These are phyloP conservation scores for Gossypium anomalum DNA, from an alignment of 345 rosid genomes.

Conservation along the genomic window DNA sequence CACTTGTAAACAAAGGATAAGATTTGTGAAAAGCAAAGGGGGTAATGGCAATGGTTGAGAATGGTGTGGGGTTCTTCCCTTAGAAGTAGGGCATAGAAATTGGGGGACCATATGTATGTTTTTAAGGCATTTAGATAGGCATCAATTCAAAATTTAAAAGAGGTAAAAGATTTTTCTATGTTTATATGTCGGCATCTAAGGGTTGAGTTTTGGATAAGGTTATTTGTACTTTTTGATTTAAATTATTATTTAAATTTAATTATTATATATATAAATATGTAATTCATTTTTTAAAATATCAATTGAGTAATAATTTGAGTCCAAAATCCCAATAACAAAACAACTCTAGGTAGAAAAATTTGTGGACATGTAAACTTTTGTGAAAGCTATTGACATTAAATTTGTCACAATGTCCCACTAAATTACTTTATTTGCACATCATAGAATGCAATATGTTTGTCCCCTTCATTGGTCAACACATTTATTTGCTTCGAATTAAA, in stretches of 20 bases:
- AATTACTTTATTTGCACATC: constrained; percentile 12
- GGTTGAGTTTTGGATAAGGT: too few relatives aligned
- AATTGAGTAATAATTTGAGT: too few relatives aligned
- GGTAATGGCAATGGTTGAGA: neutral
- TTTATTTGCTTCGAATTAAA: neutral
- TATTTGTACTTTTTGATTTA: too few relatives aligned
- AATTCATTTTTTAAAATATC: too few relatives aligned
- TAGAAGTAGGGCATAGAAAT: constrained; percentile 21
- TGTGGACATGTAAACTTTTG: neutral
- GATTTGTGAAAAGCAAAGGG: neutral
- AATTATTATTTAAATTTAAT: too few relatives aligned
- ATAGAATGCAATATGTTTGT: neutral
- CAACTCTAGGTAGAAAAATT: too few relatives aligned
- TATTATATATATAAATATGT: too few relatives aligned
- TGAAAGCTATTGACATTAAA: constrained; percentile 21
- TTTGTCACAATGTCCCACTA: constrained; percentile 7
- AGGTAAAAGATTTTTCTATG: neutral
- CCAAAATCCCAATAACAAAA: too few relatives aligned
- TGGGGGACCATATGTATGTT: constrained; percentile 26
- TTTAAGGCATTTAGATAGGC: constrained; percentile 4
- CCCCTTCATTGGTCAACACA: neutral
- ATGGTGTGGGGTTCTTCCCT: constrained; percentile 20
- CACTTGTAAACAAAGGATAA: neutral
- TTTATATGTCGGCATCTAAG: too few relatives aligned
- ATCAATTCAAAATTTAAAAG: constrained; percentile 13